Base-by-base conservation (phyloP, 2,329 filamentous ascomycete species). In the Clarireedia hainanense region DNA sequence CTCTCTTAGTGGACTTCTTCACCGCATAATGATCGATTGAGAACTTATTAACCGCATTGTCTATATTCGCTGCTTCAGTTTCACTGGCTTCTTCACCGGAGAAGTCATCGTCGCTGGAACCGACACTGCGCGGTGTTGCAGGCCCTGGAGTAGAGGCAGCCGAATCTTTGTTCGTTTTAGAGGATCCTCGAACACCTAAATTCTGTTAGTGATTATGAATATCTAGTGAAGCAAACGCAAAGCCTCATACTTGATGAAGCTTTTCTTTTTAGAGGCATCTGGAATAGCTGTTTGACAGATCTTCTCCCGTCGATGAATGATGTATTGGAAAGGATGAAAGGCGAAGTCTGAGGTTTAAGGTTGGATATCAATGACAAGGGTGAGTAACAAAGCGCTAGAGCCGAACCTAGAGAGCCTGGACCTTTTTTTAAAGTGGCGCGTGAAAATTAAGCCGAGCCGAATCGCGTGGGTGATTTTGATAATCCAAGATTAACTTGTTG, bases 191-290 rank as follows among this genome's bases (percentile, higher is more conserved):
- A 56, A 74, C 73, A 63, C 72, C 74, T 68, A 64, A 58, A 69
- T 67, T 57, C 57, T 58, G 69, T 72, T 64, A 72, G 69, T 70
- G 54, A 67, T 58, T 52, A 63, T 61, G 55, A 56, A 48, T 53
- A 58, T 52, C 43, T 47, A 50, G 47, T 62, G 58, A 51, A 67
- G 63, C 60, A 65, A 60, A 57, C 36, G 15, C 20, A 55, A 60
- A 64, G 62, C 62, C 62, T 56, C 71, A 70, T 75, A 77, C 75
- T 75, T 52, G 75, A 73, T 62, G 74, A 65, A 58, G 85, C 85
- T 74, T 89, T 89, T 68, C 86, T 80, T 74, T 90, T 90, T 17
- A 79, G 76, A 60, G 86, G 80, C 86, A 90, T 89, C 57, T 62
- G 68, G 57, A 60, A 52, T 42, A 50, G 52, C 57, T 59, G 52